Conservation (phyloP, 2,329 filamentous ascomycete genomes). For the Beauveria brongniartii region DNA sequence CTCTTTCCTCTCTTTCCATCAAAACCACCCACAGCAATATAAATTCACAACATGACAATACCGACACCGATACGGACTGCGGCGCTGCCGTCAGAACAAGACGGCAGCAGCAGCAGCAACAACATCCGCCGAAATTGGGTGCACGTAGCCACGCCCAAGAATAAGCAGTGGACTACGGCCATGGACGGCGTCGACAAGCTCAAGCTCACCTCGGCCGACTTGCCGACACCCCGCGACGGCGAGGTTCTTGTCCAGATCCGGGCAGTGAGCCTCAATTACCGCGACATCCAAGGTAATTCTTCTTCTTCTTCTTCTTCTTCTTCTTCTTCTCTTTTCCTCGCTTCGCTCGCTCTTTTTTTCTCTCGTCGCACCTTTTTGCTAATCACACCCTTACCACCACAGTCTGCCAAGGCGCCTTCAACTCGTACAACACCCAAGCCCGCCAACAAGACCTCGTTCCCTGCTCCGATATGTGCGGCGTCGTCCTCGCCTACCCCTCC, state of each 20-base stretch:
- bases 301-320: not conserved
- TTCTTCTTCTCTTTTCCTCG: not conserved
- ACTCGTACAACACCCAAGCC: conserved; percentile 47
- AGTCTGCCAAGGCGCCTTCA: conserved; percentile 61
- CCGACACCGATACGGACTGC: not conserved
- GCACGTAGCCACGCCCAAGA: conserved; percentile 18
- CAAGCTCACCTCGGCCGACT: conserved; percentile 31
- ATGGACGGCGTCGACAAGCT: conserved; percentile 51
- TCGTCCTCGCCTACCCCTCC: conserved; percentile 36
- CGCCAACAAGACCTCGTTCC: conserved; percentile 43
- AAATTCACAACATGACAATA: not conserved
- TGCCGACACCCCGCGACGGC: conserved; percentile 39
- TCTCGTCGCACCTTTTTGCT: too few relatives aligned
- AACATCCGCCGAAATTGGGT: conserved; percentile 10
- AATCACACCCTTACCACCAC: not conserved
- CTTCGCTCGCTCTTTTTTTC: not conserved
- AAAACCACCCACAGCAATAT: too few relatives aligned
- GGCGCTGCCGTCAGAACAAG: too few relatives aligned
- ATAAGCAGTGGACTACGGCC: conserved; percentile 45
- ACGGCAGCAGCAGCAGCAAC: not conserved
- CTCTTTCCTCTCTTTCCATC: not conserved
- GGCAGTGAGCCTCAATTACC: conserved; percentile 41
- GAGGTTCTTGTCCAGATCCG: conserved; percentile 44
- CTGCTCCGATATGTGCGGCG: conserved; percentile 64
- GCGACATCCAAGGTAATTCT: conserved; percentile 38